Base-by-base conservation (phyloP, 2,329 filamentous ascomycete genomes). In the Exophiala xenobiotica region DNA sequence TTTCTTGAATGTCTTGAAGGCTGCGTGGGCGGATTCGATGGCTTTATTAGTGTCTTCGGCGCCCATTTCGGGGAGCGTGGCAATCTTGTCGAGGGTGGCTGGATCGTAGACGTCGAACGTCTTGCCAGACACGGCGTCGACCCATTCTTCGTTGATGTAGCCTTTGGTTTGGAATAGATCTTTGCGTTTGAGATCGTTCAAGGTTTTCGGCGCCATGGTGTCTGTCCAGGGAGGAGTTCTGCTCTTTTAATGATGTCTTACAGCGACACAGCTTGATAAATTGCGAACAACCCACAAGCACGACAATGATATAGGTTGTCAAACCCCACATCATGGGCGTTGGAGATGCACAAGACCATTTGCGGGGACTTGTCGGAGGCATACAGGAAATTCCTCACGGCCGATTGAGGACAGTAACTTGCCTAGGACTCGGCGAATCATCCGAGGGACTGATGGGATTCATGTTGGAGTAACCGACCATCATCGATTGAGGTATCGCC, bases 81-180 rank as follows among this genome's bases (percentile, higher is more conserved):
- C 90, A 63, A 97, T 90, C 26, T 87, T 71, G 61, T 87, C 80
- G 61, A 88, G 87, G 8, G 88, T 89, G 1, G 90, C 85, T 5
- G 93, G 93, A 68, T 99, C 90, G 19, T 51, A 52, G 54, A 97
- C 88, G 67, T 92, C 85, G 70, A 97, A 99, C 35, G 89, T 96
- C 79, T 93, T 85, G 67, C 90, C 90, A 0, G 89, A 95, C 65
- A 83, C 82, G 62, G 92, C 88, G 61, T 80, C 79, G 57, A 95
- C 81, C 90, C 91, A 97, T 76, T 50, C 49, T 11, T 57, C 60
- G 14, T 56, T 46, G 45, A 64, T 62, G 54, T 59, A 63, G 8
- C 61, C 61, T 46, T 63, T 57, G 19, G 56, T 54, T 38, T 61
- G 57, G 44, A 65, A 58, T 31, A 64, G 58, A 43, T 64, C 62